Percentiles rank a stretch among this genome's conserved stretches.
phyloP scores from a whole-genome alignment of 495 filamentous ascomycete genomes.

The Aspergillus avenaceus region DNA sequence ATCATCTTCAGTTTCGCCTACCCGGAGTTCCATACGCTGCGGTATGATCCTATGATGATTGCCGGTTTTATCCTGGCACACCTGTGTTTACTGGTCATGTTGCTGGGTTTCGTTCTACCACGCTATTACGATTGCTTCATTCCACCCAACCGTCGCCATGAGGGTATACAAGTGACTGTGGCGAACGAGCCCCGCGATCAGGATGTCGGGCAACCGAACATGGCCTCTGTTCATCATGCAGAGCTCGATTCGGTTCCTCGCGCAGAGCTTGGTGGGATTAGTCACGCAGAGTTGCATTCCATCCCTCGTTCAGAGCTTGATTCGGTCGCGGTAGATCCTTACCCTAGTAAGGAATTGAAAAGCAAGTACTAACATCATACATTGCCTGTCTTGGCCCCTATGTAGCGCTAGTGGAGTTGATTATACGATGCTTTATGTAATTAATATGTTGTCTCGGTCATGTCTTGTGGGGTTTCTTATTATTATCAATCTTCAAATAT shows the following conservation, averaged over 20 bases:
- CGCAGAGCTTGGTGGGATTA: too few species aligned
- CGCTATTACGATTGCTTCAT: slow-evolving; percentile 34
- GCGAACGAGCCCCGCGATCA: neutral
- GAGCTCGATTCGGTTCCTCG: neutral
- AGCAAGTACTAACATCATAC: too few species aligned
- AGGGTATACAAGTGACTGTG: slow-evolving; percentile 15
- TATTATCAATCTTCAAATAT: too few species aligned
- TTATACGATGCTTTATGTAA: too few species aligned
- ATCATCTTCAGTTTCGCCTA: slow-evolving; percentile 42
- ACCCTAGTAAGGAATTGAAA: too few species aligned
- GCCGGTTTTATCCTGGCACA: slow-evolving; percentile 34
- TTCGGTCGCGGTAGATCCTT: too few species aligned
- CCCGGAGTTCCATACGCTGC: slow-evolving; percentile 31
- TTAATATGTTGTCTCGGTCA: too few species aligned
- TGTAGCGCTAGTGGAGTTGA: too few species aligned
- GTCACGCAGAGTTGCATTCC: too few species aligned
- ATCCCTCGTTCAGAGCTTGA: too few species aligned
- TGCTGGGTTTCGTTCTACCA: slow-evolving; percentile 30
- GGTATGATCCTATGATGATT: slow-evolving; percentile 36
- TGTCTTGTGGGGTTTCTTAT: too few species aligned
- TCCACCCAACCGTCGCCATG: slow-evolving; percentile 19
- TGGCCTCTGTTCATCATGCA: neutral
- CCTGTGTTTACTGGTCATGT: slow-evolving; percentile 20
- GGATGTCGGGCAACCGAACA: neutral
- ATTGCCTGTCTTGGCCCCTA: too few species aligned